These are phyloP conservation scores for Petunia hybrid DNA, from an alignment of 305 asterid species.

Conservation along the genomic window DNA sequence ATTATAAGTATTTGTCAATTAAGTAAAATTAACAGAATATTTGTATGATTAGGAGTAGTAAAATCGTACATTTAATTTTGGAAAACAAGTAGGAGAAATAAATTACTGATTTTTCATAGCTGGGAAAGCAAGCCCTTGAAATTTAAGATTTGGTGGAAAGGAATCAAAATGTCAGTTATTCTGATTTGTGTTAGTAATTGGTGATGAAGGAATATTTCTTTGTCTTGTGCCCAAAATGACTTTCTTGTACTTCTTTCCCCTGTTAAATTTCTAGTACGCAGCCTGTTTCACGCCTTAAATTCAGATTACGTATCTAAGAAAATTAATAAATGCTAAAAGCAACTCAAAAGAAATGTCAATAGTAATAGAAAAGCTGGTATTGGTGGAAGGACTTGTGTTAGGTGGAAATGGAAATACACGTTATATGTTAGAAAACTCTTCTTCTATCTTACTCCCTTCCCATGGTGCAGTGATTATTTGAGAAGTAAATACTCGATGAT, in stretches of 20 bases:
- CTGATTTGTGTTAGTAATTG: conserved; percentile 25
- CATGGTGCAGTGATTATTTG: no score
- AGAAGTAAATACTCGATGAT: no score
- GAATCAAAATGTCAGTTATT: conserved; percentile 18
- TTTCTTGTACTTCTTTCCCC: not conserved
- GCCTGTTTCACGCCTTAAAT: not conserved
- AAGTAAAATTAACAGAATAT: not conserved
- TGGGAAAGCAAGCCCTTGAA: not conserved
- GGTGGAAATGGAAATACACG: not conserved
- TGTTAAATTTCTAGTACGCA: not conserved
- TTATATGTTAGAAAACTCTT: not conserved
- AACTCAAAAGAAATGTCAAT: not conserved
- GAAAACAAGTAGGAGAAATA: not conserved
- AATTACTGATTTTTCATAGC: not conserved
- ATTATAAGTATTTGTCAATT: not conserved
- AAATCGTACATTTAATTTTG: no score
- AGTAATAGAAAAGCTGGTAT: not conserved
- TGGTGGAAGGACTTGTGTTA: not conserved
- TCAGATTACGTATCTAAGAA: not conserved
- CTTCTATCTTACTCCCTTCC: no score
- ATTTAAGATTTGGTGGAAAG: not conserved
- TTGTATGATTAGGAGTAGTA: no score
- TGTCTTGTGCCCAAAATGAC: not conserved
- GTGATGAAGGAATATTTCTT: conserved; percentile 8
- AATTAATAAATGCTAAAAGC: conserved; percentile 10